A percentile compares a stretch with the other conserved stretches of the same genome.
Evolutionary conservation across 345 rosid genomes (phyloP).

Genomic region (Clausena lansium): DNA sequence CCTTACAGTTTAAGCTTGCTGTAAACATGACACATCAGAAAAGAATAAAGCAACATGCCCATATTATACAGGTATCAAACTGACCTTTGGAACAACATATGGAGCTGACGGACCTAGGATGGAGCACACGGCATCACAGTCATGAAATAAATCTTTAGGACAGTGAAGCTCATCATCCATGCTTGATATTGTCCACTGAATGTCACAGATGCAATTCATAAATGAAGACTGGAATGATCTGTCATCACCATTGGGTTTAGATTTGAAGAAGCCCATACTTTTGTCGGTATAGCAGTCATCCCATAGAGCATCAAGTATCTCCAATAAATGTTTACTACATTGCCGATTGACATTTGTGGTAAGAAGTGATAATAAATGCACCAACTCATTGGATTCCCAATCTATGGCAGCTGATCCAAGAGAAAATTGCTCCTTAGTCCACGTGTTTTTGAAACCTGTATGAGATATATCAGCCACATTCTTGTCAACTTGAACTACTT

Average conservation of each 20-base stretch:
- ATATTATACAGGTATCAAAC: constrained; percentile 18
- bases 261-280: constrained; percentile 38
- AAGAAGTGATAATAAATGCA: constrained; percentile 46
- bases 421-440: constrained; percentile 34
- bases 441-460: constrained; percentile 20
- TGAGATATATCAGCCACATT: constrained; percentile 44
- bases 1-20: background rate
- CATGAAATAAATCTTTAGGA: constrained; percentile 71
- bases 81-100: constrained; percentile 86
- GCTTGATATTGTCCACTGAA: constrained; percentile 71
- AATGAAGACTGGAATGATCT: constrained; percentile 64
- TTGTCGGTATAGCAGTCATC: constrained; percentile 65
- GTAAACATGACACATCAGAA: background rate
- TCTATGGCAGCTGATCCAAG: constrained; percentile 49
- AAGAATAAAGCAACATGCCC: background rate
- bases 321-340: constrained; percentile 60
- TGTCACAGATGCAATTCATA: constrained; percentile 52
- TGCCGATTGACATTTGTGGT: constrained; percentile 41
- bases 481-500: constrained; percentile 72
- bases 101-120: constrained; percentile 80
- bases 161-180: constrained; percentile 66
- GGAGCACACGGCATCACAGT: constrained; percentile 72
- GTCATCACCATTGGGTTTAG: constrained; percentile 29
- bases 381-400: constrained; percentile 88
- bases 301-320: constrained; percentile 74